Evolutionary conservation across 129 eudicot genomes (phyloP).

Genomic region (Pittosporum tobira): DNA sequence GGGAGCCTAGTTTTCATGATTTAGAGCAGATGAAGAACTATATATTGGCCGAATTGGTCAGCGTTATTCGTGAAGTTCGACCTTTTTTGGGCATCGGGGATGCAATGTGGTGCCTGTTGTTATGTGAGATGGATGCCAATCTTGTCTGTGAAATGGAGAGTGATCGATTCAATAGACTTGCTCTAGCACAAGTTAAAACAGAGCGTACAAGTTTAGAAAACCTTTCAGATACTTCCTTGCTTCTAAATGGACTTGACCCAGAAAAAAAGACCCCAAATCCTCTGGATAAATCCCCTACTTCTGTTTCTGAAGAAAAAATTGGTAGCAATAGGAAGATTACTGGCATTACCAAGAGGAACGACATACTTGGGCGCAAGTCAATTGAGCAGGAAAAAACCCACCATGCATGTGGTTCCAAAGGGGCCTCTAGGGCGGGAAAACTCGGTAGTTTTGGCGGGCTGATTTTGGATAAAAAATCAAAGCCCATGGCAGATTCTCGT

Average conservation of each 20-base stretch:
- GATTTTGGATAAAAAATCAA: constrained; percentile 63
- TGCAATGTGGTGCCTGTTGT: constrained; percentile 95
- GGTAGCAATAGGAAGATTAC: constrained; percentile 60
- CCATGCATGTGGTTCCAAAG: constrained; percentile 63
- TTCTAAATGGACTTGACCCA: constrained; percentile 32
- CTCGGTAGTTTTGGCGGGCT: constrained; percentile 60
- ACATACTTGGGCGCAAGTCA: constrained; percentile 74
- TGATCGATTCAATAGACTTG: constrained; percentile 42
- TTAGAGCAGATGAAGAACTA: constrained; percentile 75
- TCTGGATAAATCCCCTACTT: constrained; percentile 37
- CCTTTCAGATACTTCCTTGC: constrained; percentile 30
- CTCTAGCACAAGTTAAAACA: constrained; percentile 27
- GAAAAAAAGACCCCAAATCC: constrained; percentile 45
- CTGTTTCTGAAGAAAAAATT: constrained; percentile 43
- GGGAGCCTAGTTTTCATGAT: constrained; percentile 77
- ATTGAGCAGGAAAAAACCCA: constrained; percentile 68
- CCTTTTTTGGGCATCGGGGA: constrained; percentile 95
- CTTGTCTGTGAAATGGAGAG: constrained; percentile 84
- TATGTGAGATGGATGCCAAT: constrained; percentile 88
- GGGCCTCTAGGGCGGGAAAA: constrained; percentile 56
- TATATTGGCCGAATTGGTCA: constrained; percentile 78
- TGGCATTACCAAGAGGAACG: constrained; percentile 69
- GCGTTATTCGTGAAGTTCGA: constrained; percentile 73
- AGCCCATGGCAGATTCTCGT: constrained; percentile 49
- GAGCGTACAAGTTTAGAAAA: constrained; percentile 39